These are phyloP conservation scores for Ramalina peruviana DNA, from an alignment of 495 filamentous ascomycete genomes.

Conservation along the genomic window DNA sequence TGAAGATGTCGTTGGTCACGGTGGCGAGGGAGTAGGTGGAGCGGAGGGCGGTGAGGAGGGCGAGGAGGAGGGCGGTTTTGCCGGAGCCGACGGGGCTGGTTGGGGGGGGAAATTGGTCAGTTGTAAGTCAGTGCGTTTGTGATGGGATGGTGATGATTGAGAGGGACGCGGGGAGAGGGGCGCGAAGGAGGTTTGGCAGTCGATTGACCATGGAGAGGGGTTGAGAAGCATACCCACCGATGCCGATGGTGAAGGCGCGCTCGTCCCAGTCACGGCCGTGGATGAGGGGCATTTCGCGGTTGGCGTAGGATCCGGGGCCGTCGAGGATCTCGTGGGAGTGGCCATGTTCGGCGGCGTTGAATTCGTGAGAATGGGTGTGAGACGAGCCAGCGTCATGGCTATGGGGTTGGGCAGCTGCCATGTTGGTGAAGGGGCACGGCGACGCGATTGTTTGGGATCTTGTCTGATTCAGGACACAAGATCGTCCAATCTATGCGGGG, in stretches of 20 bases:
- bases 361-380: conserved; percentile 50
- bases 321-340: conserved; percentile 93
- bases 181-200: background rate
- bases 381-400: conserved; percentile 37
- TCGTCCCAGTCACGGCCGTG: conserved; percentile 82
- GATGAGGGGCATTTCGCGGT: conserved; percentile 85
- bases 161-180: too few species aligned
- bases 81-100: conserved; percentile 90
- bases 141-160: too few species aligned
- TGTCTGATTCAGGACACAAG: too few species aligned
- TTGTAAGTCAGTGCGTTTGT: too few species aligned
- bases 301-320: conserved; percentile 78
- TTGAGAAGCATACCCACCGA: conserved; percentile 64
- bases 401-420: conserved; percentile 7
- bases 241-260: conserved; percentile 86
- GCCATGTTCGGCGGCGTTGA: conserved; percentile 66
- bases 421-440: background rate
- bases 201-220: background rate
- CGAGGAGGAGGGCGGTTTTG: conserved; percentile 92
- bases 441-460: too few species aligned
- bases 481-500: too few species aligned
- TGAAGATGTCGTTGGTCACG: conserved; percentile 99
- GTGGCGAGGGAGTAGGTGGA: conserved; percentile 72
- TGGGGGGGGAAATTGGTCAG: background rate
- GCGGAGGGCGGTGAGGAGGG: conserved; percentile 69